phyloP scores from a whole-genome alignment of 2,329 filamentous ascomycete species.

The Aspergillus sojae region DNA sequence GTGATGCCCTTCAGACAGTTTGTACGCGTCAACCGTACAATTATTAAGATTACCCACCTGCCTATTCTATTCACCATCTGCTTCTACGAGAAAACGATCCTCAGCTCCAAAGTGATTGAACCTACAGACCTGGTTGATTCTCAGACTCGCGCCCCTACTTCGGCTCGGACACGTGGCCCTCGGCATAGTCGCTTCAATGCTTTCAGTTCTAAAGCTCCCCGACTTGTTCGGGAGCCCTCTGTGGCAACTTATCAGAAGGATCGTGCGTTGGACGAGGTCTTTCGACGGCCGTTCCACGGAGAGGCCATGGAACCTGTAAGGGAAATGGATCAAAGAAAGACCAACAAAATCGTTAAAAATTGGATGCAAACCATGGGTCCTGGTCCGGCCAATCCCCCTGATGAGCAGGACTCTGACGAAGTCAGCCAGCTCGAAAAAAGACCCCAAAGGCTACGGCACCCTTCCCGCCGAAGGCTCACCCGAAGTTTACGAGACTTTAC shows the following conservation, averaged over 20 bases:
- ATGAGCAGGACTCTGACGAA: conserved; percentile 62
- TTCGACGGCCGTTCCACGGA: conserved; percentile 69
- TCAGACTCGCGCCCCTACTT: conserved; percentile 54
- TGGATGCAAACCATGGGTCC: conserved; percentile 78
- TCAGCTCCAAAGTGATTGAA: conserved; percentile 76
- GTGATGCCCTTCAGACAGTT: conserved; percentile 78
- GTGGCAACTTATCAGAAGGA: conserved; percentile 89
- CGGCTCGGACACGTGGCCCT: conserved; percentile 61
- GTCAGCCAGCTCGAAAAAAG: conserved; percentile 61
- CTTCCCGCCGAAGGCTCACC: conserved; percentile 44
- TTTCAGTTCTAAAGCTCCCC: conserved; percentile 68
- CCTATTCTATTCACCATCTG: conserved; percentile 86
- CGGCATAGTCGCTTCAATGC: conserved; percentile 60
- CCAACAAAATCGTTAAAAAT: conserved; percentile 77
- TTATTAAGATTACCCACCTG: conserved; percentile 90
- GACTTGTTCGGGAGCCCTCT: conserved; percentile 77
- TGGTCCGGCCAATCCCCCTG: conserved; percentile 58
- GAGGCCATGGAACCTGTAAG: conserved; percentile 60
- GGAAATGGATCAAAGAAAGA: conserved; percentile 67
- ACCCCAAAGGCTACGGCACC: conserved; percentile 52
- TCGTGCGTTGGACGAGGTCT: conserved; percentile 86
- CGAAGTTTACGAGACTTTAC: conserved; percentile 50
- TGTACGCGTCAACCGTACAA: conserved; percentile 80
- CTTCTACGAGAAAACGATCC: conserved; percentile 77
- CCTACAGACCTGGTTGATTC: conserved; percentile 84